These are phyloP conservation scores for Candida montana DNA, from an alignment of 805 yeast species.

Conservation along the genomic window DNA sequence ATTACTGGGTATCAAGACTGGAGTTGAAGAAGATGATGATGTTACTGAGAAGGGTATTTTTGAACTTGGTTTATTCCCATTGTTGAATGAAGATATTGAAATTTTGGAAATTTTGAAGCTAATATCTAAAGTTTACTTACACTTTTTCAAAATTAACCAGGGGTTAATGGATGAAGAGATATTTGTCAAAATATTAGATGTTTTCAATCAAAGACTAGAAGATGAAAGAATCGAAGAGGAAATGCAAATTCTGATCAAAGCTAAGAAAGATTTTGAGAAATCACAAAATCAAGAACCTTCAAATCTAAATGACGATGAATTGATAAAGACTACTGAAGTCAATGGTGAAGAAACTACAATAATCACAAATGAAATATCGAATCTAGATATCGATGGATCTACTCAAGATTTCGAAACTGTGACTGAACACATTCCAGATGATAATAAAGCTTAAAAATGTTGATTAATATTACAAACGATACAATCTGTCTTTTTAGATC, in stretches of 20 bases:
- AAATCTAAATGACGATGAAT: background rate
- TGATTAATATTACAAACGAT: no score
- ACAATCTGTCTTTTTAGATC: no score
- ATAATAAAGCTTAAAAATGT: no score
- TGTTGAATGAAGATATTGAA: conserved; percentile 61
- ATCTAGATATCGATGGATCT: no score
- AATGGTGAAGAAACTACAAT: no score
- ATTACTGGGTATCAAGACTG: conserved; percentile 26
- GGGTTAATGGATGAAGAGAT: conserved; percentile 30
- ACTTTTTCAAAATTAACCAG: conserved; percentile 34
- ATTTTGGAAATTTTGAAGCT: conserved; percentile 63
- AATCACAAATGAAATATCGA: no score
- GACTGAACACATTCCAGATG: no score
- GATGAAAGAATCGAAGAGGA: conserved; percentile 32
- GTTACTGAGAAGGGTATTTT: conserved; percentile 52
- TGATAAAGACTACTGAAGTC: background rate
- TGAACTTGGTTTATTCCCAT: conserved; percentile 71
- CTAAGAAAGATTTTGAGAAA: conserved; percentile 30
- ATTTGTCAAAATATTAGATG: conserved; percentile 31
- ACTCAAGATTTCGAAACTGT: no score
- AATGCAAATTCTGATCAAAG: conserved; percentile 32
- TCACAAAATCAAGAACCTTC: background rate
- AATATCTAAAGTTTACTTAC: conserved; percentile 59
- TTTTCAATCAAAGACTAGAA: conserved; percentile 36
- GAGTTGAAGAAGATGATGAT: conserved; percentile 18